Base-by-base conservation (phyloP, 1,139 yeast genomes). In the Pichia sp. region DNA sequence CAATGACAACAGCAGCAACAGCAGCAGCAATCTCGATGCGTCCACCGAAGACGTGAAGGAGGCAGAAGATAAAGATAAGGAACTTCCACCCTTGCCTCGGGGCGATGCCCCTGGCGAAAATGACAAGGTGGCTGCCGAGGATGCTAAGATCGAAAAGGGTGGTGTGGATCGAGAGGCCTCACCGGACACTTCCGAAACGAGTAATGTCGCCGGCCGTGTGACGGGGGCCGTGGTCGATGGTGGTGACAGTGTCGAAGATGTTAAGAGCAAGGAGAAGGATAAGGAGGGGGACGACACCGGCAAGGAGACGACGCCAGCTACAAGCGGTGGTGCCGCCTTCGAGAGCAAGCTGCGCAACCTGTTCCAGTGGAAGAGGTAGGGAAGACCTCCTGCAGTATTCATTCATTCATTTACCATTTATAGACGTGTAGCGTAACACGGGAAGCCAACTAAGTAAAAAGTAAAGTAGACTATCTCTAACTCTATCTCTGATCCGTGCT, bases 291-390 rank as follows among this genome's bases (percentile, higher is more conserved):
- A 4, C 4, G 21, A 11, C 10, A n/a, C 11, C 3, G 14, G n/a
- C 6, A 28, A 28, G 31, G n/a, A 4, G 2, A n/a, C 2, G 14
- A 15, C 11, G n/a, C 2, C 4, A 7, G 31, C 6, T 12, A 12
- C 22, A 17, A n/a, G 15, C 7, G 22, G 15, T 6, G 28, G 27
- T 15, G 4, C 28, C 12, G 31, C 31, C 18, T 24, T 40, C 22
- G 43, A 40, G 20, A n/a, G 19, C 38, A 34, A 35, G n/a, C 24
- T 40, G 3, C 38, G 38, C 11, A 20, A 30, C n/a, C 34, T 40
- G 10, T 40, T 40, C 18, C 43, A 40, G 34, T 40, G 43, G 43
- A 30, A 18, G 21, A 34, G 14, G 24, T 18, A 8, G 19, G 14
- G 8, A 9, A 30, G 28, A 24, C 8, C n/a, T n/a, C n/a, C n/a